Evolutionary conservation across 306 rosid species (phyloP).

Genomic region (Vigna nakashimae): DNA sequence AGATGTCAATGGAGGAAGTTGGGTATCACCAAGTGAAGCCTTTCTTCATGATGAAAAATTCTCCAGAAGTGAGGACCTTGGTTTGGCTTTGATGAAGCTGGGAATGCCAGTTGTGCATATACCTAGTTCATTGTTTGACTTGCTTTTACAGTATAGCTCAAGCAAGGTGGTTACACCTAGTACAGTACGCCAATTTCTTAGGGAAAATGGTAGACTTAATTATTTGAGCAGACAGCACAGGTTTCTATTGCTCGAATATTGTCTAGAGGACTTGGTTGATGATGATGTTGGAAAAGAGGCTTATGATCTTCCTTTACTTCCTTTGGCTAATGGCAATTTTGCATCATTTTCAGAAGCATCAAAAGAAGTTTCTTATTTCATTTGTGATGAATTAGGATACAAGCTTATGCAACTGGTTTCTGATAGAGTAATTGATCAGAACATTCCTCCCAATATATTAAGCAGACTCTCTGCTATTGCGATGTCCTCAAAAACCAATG

Average conservation of each 20-base stretch:
- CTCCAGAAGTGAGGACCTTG: constrained; percentile 69
- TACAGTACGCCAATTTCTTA: constrained; percentile 80
- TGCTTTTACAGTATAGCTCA: constrained; percentile 70
- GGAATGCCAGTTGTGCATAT: constrained; percentile 90
- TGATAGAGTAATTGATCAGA: constrained; percentile 72
- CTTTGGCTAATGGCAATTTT: constrained; percentile 88
- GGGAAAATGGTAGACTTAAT: constrained; percentile 61
- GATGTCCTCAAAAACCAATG: constrained; percentile 77
- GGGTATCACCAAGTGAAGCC: constrained; percentile 89
- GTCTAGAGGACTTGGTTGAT: constrained; percentile 92
- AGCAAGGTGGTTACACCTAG: constrained; percentile 82
- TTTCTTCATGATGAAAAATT: constrained; percentile 87
- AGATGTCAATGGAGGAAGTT: constrained; percentile 81
- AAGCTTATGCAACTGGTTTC: constrained; percentile 67
- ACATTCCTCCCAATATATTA: constrained; percentile 64
- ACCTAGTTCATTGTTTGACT: constrained; percentile 68
- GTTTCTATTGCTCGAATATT: constrained; percentile 90
- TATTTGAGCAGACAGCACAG: constrained; percentile 61
- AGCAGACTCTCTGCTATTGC: constrained; percentile 86
- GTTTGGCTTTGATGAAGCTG: constrained; percentile 76
- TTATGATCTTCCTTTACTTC: constrained; percentile 76
- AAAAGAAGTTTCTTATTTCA: constrained; percentile 73
- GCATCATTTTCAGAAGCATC: constrained; percentile 71
- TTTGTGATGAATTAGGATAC: constrained; percentile 85
- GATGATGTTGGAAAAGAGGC: constrained; percentile 84